These are phyloP conservation scores for Rhodomyrtus psidioides DNA, from an alignment of 441 rosid species.

Conservation along the genomic window DNA sequence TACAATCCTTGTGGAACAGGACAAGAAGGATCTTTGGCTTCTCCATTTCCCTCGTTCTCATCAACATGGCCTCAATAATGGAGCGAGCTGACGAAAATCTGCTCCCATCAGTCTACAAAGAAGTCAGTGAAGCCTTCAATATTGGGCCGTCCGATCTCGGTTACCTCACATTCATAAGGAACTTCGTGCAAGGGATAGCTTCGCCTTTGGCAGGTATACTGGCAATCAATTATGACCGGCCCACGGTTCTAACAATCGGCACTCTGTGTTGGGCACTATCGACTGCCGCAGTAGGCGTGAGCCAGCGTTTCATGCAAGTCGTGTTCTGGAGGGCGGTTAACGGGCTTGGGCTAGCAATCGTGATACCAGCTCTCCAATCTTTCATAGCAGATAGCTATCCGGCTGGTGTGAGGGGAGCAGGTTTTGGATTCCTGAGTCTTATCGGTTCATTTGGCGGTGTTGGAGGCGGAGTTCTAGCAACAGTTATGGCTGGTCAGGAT, in stretches of 20 bases:
- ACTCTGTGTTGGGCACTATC: constrained; percentile 92
- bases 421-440: constrained; percentile 74
- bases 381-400: constrained; percentile 90
- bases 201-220: constrained; percentile 91
- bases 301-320: constrained; percentile 64
- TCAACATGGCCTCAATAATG: constrained; percentile 92
- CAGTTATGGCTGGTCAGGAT: constrained; percentile 83
- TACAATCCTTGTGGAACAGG: constrained; percentile 28
- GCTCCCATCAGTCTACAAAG: constrained; percentile 88
- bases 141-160: constrained; percentile 95
- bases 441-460: constrained; percentile 82
- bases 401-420: constrained; percentile 86
- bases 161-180: constrained; percentile 86
- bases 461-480: constrained; percentile 95
- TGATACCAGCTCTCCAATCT: constrained; percentile 93
- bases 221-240: constrained; percentile 74
- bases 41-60: constrained; percentile 73
- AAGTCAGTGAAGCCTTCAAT: constrained; percentile 92
- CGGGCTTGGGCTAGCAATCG: constrained; percentile 94
- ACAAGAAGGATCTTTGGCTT: constrained; percentile 64
- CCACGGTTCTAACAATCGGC: constrained; percentile 79
- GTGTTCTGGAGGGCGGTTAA: constrained; percentile 92
- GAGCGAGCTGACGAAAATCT: constrained; percentile 95
- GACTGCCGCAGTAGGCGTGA: constrained; percentile 86
- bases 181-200: constrained; percentile 82